Evolutionary conservation across 176 grass and related monocot genomes (phyloP).

Genomic region (Triticum timopheevii): DNA sequence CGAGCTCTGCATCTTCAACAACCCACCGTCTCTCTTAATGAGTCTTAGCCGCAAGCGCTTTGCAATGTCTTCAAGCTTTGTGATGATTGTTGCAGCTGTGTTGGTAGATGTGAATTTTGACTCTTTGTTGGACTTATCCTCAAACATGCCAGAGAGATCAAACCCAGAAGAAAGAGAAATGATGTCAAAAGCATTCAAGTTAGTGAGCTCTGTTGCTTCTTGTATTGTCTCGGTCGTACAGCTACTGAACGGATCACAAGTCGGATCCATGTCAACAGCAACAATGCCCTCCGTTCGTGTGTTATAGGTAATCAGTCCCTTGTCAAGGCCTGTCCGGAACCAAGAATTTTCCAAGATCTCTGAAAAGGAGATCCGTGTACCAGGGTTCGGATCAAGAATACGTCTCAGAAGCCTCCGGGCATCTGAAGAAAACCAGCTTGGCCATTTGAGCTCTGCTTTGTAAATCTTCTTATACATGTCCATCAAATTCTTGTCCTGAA

Average conservation of each 20-base stretch:
- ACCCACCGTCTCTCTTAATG: slow-evolving; percentile 56
- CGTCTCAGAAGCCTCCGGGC: slow-evolving; percentile 48
- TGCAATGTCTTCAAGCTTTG: slow-evolving; percentile 68
- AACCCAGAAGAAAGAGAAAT: slow-evolving; percentile 90
- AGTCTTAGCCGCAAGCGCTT: slow-evolving; percentile 61
- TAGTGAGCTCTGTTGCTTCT: slow-evolving; percentile 39
- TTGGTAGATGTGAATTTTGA: slow-evolving; percentile 72
- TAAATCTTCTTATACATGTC: slow-evolving; percentile 92
- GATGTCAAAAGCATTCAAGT: slow-evolving; percentile 92
- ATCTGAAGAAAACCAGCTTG: slow-evolving; percentile 72
- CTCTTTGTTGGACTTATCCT: slow-evolving; percentile 41
- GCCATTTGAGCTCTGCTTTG: slow-evolving; percentile 71
- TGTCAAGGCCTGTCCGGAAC: slow-evolving; percentile 60
- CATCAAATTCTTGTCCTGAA: slow-evolving; percentile 83
- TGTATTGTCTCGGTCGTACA: slow-evolving; percentile 17
- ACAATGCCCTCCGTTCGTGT: slow-evolving; percentile 6
- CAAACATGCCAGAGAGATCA: slow-evolving; percentile 89
- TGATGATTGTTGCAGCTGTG: slow-evolving; percentile 48
- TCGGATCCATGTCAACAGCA: slow-evolving; percentile 20
- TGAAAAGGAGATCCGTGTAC: slow-evolving; percentile 59
- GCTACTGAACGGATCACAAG: not conserved
- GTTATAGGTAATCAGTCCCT: not conserved
- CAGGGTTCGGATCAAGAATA: slow-evolving; percentile 84
- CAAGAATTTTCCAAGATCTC: slow-evolving; percentile 82
- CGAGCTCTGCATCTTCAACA: slow-evolving; percentile 64